Conservation (phyloP, 2,329 filamentous ascomycete species). For the Fusarium metavorans region DNA sequence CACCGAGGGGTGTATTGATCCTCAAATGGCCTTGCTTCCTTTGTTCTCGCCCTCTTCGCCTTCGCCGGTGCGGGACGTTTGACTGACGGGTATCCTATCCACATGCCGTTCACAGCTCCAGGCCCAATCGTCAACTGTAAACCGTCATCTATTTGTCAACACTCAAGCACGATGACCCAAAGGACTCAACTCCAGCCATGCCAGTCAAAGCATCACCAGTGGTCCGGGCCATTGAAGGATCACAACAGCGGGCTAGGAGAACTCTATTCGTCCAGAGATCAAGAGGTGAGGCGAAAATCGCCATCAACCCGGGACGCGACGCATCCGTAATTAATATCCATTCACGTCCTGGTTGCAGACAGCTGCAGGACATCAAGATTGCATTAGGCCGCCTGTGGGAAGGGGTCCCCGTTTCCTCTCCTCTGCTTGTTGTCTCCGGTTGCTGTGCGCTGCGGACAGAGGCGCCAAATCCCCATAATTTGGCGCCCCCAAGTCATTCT, state of each 20-base stretch:
- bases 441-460: slow-evolving; percentile 13
- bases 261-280: slow-evolving; percentile 18
- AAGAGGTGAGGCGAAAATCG: background rate
- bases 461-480: slow-evolving; percentile 10
- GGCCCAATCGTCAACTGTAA: background rate
- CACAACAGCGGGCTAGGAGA: background rate
- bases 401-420: slow-evolving; percentile 9
- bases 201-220: background rate
- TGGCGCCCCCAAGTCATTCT: slow-evolving; percentile 4
- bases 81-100: slow-evolving; percentile 24
- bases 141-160: background rate
- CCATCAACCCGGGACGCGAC: background rate
- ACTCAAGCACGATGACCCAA: background rate
- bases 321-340: slow-evolving; percentile 2
- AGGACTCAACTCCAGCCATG: slow-evolving; percentile 2
- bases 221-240: background rate
- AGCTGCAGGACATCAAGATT: slow-evolving; percentile 41
- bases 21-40: slow-evolving; percentile 9
- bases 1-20: slow-evolving; percentile 13
- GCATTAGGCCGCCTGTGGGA: slow-evolving; percentile 30
- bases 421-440: slow-evolving; percentile 12
- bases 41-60: slow-evolving; percentile 27
- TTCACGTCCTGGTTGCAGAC: slow-evolving; percentile 6
- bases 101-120: slow-evolving; percentile 33
- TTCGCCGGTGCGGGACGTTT: slow-evolving; percentile 21